Evolutionary conservation across 768 basidiomycete species (phyloP), one percentile per base, ranked within the genome.

Genomic region (Royoungia palumana): DNA sequence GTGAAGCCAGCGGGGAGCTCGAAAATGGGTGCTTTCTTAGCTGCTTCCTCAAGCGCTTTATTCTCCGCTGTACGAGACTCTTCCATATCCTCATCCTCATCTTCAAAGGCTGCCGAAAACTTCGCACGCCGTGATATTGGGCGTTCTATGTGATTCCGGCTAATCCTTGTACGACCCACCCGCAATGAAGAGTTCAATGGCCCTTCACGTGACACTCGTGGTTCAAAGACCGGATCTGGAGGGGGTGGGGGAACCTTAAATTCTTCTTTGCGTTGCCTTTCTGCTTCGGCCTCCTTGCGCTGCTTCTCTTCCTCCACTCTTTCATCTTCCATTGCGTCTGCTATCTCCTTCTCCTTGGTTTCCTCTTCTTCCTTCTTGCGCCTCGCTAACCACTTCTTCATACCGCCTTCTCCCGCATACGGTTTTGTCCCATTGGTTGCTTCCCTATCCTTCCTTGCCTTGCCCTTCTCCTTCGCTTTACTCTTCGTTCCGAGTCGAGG

Each of bases 391-490:
- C 87, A 69, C 60, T 84, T 89, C 72, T 85, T 88, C 76, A 88
- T 82, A 1, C 86, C 85, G 44, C 87, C 85, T 53, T 81, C 79
- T 7, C 87, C 88, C 1, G 86, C 82, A 57, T 90, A 90, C 4
- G 88, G 88, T 58, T 89, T 89, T 17, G 79, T 79, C 34, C 75
- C 76, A 53, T 81, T 82, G 13, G 72, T 66, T 16, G 71, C 62
- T 20, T 50, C 64, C 30, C 60, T 59, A 20, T 66, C 56, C 41
- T 64, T 65, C 36, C 65, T 72, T 30, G 59, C 66, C 57, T 74
- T 76, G 13, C 51, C 65, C 39, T 60, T 65, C 6, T 59, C 60
- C 61, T 73, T 68, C 56, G 69, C 59, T 54, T 70, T 67, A 16
- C 45, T 56, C 54, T 69, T 70, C 22, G 69, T 75, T 14, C 77